These are phyloP conservation scores for Pterocarpus macrocarpus DNA, from an alignment of 306 rosid species.

Conservation along the genomic window DNA sequence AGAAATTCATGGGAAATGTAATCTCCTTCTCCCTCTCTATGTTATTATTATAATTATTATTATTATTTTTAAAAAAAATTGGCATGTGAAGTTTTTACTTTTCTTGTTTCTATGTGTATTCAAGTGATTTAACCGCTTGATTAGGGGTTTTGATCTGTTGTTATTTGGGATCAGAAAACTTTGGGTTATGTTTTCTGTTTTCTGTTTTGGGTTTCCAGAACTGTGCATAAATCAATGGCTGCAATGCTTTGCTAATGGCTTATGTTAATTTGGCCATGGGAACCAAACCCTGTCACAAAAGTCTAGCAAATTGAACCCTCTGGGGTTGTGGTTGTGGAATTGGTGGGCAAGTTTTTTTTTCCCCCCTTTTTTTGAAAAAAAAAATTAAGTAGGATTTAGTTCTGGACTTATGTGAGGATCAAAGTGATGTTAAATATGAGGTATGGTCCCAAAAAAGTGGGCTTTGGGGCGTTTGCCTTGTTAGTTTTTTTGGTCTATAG, in stretches of 20 bases:
- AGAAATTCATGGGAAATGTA: conserved; percentile 87
- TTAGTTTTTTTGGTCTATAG: too few relatives aligned
- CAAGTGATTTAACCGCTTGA: neutral
- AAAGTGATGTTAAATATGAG: conserved; percentile 8
- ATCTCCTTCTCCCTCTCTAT: conserved; percentile 6
- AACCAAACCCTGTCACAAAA: neutral
- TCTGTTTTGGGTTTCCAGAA: neutral
- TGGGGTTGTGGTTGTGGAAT: neutral
- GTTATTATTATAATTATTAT: too few relatives aligned
- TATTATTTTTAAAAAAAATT: neutral
- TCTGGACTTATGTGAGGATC: neutral
- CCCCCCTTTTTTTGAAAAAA: too few relatives aligned
- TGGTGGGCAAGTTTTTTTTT: neutral
- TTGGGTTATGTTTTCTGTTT: neutral
- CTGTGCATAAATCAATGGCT: neutral
- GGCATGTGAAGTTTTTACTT: neutral
- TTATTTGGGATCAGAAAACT: neutral
- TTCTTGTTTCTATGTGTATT: neutral
- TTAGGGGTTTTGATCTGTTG: neutral
- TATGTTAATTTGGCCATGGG: neutral
- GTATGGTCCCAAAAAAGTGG: neutral
- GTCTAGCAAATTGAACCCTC: conserved; percentile 7
- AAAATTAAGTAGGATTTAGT: neutral
- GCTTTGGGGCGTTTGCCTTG: too few relatives aligned
- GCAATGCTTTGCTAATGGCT: neutral